A percentile compares a stretch with the other conserved stretches of the same genome.
Evolutionary conservation across 805 yeast species (phyloP).

Genomic region (Cyberlindnera saturnus): DNA sequence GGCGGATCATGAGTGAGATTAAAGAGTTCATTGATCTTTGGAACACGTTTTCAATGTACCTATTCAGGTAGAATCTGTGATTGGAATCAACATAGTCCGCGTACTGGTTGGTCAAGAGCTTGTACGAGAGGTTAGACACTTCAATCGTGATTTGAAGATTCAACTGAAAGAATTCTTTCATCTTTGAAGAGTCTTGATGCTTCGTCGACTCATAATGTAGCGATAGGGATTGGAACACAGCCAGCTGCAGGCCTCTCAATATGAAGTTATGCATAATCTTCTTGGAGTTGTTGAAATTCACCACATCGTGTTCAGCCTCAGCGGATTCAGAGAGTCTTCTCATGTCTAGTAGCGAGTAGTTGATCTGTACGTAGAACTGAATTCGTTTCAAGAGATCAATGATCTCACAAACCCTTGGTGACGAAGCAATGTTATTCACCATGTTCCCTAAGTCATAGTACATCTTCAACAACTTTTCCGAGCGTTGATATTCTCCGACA

Average conservation of each 20-base stretch:
- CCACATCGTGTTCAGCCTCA: neutral
- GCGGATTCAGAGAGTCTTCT: neutral
- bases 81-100: constrained; percentile 10
- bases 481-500: constrained; percentile 9
- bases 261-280: constrained; percentile 12
- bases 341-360: constrained; percentile 11
- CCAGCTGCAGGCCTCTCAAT: constrained; percentile 12
- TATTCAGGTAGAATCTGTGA: constrained; percentile 13
- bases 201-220: constrained; percentile 17
- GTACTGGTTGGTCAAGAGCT: constrained; percentile 11
- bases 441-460: constrained; percentile 14
- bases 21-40: constrained; percentile 14
- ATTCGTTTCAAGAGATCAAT: constrained; percentile 10
- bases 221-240: constrained; percentile 16
- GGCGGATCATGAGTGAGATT: constrained; percentile 12
- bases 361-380: constrained; percentile 12
- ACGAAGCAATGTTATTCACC: constrained; percentile 14
- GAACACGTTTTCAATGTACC: constrained; percentile 15
- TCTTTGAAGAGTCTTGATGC: constrained; percentile 8
- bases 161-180: constrained; percentile 6
- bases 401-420: constrained; percentile 16
- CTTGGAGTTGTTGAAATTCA: constrained; percentile 12
- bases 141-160: constrained; percentile 7
- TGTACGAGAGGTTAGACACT: constrained; percentile 12
- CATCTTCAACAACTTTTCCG: constrained; percentile 14